Evolutionary conservation across 192 early-diverging fungal species (phyloP).

Genomic region (Globomyces pollinis-pini): DNA sequence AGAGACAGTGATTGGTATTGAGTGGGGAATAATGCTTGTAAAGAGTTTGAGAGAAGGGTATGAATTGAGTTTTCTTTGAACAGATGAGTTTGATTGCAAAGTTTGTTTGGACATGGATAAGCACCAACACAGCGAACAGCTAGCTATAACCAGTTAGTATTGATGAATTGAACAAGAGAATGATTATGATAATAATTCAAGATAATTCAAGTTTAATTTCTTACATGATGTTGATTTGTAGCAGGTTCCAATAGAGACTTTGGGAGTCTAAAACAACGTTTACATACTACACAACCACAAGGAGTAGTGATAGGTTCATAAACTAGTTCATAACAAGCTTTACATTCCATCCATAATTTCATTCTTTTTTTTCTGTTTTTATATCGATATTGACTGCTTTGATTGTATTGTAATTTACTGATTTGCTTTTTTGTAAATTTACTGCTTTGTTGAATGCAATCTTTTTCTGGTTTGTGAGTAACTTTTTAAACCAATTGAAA

Average conservation of each 20-base stretch:
- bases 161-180: no score
- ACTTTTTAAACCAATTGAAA: no score
- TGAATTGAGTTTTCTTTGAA: slow-evolving; percentile 8
- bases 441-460: no score
- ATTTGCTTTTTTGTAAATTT: no score
- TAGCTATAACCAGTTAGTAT: no score
- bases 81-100: slow-evolving; percentile 2
- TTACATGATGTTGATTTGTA: not conserved
- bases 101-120: not conserved
- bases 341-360: not conserved
- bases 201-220: no score
- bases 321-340: slow-evolving; percentile 12
- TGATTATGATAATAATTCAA: no score
- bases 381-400: not conserved
- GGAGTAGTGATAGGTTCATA: slow-evolving; percentile 12
- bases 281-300: slow-evolving; percentile 13
- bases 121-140: not conserved
- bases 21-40: slow-evolving; percentile 8
- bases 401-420: not conserved
- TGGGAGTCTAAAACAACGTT: slow-evolving; percentile 12
- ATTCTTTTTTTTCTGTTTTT: not conserved
- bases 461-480: no score
- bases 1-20: not conserved
- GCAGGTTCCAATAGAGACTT: not conserved
- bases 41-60: not conserved